Conservation (phyloP, 208 protist species). For the Acanthamoeba divionensis region DNA sequence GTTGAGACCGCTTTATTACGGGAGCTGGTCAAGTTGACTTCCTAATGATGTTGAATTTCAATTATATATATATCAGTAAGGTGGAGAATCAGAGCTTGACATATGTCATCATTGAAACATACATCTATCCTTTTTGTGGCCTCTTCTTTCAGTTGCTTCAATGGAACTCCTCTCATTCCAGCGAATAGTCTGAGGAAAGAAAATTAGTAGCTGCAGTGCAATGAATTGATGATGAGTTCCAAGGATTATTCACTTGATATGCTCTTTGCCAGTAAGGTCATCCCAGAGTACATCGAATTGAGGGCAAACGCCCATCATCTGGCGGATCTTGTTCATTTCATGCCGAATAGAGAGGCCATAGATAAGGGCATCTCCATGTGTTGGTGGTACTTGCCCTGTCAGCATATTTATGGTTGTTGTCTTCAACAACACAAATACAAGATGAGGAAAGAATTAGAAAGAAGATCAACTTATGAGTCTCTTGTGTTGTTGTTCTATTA, state of each 20-base stretch:
- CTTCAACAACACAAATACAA: not conserved
- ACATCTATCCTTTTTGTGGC: too few species aligned
- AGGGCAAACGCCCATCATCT: constrained; percentile 92
- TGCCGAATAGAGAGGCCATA: constrained; percentile 66
- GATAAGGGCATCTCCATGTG: constrained; percentile 76
- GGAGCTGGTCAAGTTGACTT: constrained; percentile 20
- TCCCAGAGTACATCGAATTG: constrained; percentile 92
- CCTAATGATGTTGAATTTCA: too few species aligned
- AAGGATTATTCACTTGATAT: constrained; percentile 86
- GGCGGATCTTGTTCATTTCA: constrained; percentile 78
- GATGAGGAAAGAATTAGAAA: not conserved
- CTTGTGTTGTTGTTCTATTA: not conserved
- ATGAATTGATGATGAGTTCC: constrained; percentile 77
- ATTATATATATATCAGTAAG: too few species aligned
- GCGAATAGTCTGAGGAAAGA: not conserved
- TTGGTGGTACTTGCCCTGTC: constrained; percentile 80
- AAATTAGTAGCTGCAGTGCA: too few species aligned
- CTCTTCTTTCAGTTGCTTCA: too few species aligned
- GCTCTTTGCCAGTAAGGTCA: constrained; percentile 90
- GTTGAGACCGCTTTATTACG: not conserved
- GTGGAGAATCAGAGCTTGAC: too few species aligned
- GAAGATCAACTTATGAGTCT: too few species aligned
- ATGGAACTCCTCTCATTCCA: constrained; percentile 24
- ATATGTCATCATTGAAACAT: too few species aligned
- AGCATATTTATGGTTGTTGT: constrained; percentile 75